These are phyloP conservation scores for Pseudevernia furfuracea DNA, from an alignment of 495 filamentous ascomycete species.

Conservation along the genomic window DNA sequence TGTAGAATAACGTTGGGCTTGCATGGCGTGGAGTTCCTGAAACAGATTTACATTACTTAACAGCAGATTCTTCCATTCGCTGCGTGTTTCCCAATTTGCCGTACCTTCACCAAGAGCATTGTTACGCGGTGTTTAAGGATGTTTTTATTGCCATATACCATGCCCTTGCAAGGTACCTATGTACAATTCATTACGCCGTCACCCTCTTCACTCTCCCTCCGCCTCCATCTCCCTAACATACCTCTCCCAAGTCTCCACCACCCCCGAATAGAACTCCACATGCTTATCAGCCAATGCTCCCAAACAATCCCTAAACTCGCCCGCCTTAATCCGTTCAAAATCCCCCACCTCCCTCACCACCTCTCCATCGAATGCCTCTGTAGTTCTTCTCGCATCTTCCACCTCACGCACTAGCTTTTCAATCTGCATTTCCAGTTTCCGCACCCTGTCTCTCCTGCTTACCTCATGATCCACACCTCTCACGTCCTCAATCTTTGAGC, in stretches of 20 bases:
- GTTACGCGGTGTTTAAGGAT: background rate
- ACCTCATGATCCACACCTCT: constrained; percentile 95
- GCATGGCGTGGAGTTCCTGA: background rate
- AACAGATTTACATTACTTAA: background rate
- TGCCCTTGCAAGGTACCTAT: background rate
- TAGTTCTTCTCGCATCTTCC: constrained; percentile 72
- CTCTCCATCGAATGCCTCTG: constrained; percentile 88
- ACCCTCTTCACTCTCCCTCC: constrained; percentile 34
- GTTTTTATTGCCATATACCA: background rate
- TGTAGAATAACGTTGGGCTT: background rate
- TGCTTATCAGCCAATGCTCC: constrained; percentile 77
- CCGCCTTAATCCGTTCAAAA: constrained; percentile 92
- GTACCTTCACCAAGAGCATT: background rate
- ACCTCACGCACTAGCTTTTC: constrained; percentile 83
- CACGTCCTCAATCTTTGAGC: constrained; percentile 92
- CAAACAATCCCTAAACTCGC: constrained; percentile 84
- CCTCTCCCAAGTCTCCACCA: constrained; percentile 78
- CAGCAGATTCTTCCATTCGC: background rate
- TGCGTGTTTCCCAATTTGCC: background rate
- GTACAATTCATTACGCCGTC: background rate
- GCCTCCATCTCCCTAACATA: constrained; percentile 85
- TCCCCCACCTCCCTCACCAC: constrained; percentile 85
- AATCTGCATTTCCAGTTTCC: constrained; percentile 86
- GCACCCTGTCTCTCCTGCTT: constrained; percentile 70
- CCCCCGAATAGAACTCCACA: constrained; percentile 74